Percentiles rank a stretch among this genome's conserved stretches.
Evolutionary conservation across 78 protist genomes (phyloP).

Genomic region (Dictyostelium discoideum): dicty_2.7 NC_007088.5:5270001-5270500

Average conservation of each 20-base stretch:
- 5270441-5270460: slow-evolving; percentile 43
- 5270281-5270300: background rate
- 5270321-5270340: background rate
- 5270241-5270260: background rate
- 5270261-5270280: background rate
- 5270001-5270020: background rate
- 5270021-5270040: background rate
- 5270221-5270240: background rate
- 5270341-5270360: slow-evolving; percentile 19
- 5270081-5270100: background rate
- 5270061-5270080: background rate
- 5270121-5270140: background rate
- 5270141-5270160: background rate
- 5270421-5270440: slow-evolving; percentile 1
- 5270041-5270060: background rate
- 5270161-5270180: background rate
- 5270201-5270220: background rate
- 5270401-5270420: slow-evolving; percentile 11
- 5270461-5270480: slow-evolving; percentile 55
- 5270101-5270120: no score
- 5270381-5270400: slow-evolving; percentile 12
- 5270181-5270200: background rate
- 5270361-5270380: slow-evolving; percentile 59
- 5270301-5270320: background rate
- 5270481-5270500: slow-evolving; percentile 76